Evolutionary conservation across 371 early-diverging fungal species (phyloP).

Genomic region (Nematocida sp.): DNA sequence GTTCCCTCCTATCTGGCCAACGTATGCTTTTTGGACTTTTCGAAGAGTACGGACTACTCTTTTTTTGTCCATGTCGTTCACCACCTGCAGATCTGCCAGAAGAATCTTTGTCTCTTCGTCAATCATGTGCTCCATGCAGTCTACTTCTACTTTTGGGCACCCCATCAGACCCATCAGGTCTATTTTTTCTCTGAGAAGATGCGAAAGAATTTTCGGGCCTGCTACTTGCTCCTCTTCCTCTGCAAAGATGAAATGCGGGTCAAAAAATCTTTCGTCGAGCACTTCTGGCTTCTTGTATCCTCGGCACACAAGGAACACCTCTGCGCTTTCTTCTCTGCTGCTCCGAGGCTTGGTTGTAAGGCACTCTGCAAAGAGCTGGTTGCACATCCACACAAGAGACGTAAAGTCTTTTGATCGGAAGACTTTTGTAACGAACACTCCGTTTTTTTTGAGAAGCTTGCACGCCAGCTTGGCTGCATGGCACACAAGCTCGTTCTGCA

Average conservation of each 20-base stretch:
- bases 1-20: conserved; percentile 28
- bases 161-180: neutral
- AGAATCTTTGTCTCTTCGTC: conserved; percentile 62
- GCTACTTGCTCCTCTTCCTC: conserved; percentile 37
- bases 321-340: conserved; percentile 95
- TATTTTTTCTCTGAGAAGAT: conserved; percentile 12
- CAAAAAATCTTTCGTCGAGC: conserved; percentile 84
- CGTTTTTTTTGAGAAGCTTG: conserved; percentile 83
- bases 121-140: conserved; percentile 67
- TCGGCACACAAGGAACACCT: conserved; percentile 94
- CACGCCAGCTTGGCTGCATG: conserved; percentile 85
- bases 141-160: conserved; percentile 29
- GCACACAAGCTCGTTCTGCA: conserved; percentile 88
- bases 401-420: conserved; percentile 98
- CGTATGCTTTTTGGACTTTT: conserved; percentile 51
- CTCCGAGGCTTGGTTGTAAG: conserved; percentile 98
- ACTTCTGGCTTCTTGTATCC: conserved; percentile 82
- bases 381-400: conserved; percentile 88
- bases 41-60: conserved; percentile 58
- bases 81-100: conserved; percentile 53
- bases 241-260: conserved; percentile 83
- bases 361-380: conserved; percentile 87
- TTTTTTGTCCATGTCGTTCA: conserved; percentile 64
- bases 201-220: conserved; percentile 8
- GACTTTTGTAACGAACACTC: conserved; percentile 96